Percentiles rank a stretch among this genome's conserved stretches.
Evolutionary conservation across 78 protist genomes (phyloP).

Genomic region (Tieghemostelium lacteum): DNA sequence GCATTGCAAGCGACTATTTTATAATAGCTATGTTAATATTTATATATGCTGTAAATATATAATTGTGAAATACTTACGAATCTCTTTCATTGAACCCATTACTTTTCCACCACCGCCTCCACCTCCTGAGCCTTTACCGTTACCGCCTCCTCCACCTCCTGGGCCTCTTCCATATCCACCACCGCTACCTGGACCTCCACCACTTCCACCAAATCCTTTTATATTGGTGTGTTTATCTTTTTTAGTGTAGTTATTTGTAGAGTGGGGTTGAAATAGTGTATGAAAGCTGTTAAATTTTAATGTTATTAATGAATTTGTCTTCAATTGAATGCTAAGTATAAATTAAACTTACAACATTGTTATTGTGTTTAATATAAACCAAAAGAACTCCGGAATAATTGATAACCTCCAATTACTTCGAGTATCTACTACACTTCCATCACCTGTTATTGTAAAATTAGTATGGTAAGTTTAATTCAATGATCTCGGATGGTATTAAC

Average conservation of each 20-base stretch:
- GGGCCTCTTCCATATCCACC: background rate
- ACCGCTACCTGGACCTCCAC: too few species aligned
- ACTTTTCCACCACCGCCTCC: background rate
- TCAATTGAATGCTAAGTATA: background rate
- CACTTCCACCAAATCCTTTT: too few species aligned
- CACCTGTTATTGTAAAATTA: background rate
- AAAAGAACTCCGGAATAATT: constrained; percentile 4
- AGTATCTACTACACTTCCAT: background rate
- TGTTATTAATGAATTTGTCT: background rate
- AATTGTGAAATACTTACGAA: background rate
- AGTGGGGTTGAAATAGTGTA: background rate
- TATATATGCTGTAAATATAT: background rate
- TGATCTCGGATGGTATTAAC: constrained; percentile 10
- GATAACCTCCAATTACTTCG: constrained; percentile 23
- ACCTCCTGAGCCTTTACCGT: background rate
- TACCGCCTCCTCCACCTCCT: background rate
- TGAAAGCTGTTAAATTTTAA: background rate
- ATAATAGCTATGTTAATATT: background rate
- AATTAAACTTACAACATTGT: background rate
- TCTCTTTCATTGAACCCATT: constrained; percentile 19
- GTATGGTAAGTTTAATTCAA: too few species aligned
- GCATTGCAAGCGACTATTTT: constrained; percentile 1
- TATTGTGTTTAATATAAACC: constrained; percentile 5
- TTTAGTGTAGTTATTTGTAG: background rate
- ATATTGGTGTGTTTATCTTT: background rate